Evolutionary conservation across 2,329 filamentous ascomycete species (phyloP), one percentile per base, ranked within the genome.

Genomic region (Thelonectria rubi): DNA sequence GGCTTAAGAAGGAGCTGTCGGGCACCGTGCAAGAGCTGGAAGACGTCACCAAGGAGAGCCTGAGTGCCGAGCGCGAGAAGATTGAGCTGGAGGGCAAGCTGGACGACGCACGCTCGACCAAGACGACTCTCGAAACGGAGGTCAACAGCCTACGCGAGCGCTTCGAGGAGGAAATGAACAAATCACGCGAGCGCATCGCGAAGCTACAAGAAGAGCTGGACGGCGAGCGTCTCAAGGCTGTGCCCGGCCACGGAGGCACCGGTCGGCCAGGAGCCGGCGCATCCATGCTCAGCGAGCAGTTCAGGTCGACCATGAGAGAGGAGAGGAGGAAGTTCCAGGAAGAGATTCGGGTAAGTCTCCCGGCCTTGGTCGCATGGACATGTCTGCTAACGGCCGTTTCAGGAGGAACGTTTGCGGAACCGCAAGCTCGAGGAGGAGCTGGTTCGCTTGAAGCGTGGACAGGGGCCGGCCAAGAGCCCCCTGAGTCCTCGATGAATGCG

Each of bases 281-380:
- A 12, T 78, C 78, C 9, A 79, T 85, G 79, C 76, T 86, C 64
- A 86, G 83, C 70, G 83, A 86, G 75, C 83, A 85, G 74, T 86
- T 86, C 75, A 74, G 83, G 49, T 76, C 80, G 8, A 84, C 82
- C 20, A 85, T 86, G 83, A 81, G 83, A 67, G 82, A 84, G 71
- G 83, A 86, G 76, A 79, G 83, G 65, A 84, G 80, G 77, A 84
- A 81, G 74, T 85, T 84, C 76, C 82, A 85, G 64, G 82, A 85
- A 65, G 84, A 84, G 60, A 70, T 86, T 42, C 79, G 76, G 76
- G 82, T 84, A 72, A 69, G 81, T 70, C 30, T 42, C 9, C 15
- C 12, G 21, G 32, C 32, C 42, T 15, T 20, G n/a, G 11, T 30
- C 9, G 48, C 15, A 14, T n/a, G 14, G 17, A 18, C 20, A 49